phyloP scores from a whole-genome alignment of 169 alveolate genomes.

The Besnoitia besnoiti region DNA sequence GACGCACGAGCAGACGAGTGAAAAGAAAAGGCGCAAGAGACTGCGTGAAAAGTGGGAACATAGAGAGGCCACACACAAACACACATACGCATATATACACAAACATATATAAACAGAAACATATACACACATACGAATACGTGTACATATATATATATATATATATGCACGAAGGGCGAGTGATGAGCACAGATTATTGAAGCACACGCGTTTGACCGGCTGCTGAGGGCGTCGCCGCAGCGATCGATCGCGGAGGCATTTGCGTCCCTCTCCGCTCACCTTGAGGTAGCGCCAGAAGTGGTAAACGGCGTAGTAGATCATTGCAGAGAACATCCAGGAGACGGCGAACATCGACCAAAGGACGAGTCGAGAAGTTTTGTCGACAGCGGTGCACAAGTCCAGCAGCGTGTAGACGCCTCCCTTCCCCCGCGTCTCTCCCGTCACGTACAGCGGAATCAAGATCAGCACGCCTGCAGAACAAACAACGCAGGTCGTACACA shows the following conservation, averaged over 20 bases:
- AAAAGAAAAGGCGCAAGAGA: neutral
- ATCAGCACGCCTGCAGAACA: neutral
- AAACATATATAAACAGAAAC: too few species aligned
- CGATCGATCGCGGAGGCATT: too few species aligned
- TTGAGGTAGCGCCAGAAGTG: neutral
- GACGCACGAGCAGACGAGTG: neutral
- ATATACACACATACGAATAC: too few species aligned
- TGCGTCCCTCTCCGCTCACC: neutral
- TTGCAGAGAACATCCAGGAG: constrained; percentile 9
- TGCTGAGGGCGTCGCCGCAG: too few species aligned
- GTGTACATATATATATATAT: too few species aligned
- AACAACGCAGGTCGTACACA: neutral
- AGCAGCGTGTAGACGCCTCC: neutral
- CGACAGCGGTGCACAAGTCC: neutral
- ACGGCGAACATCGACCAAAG: neutral
- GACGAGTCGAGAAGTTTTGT: neutral
- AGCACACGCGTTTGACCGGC: too few species aligned
- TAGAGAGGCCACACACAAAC: too few species aligned
- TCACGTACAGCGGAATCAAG: neutral
- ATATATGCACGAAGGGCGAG: too few species aligned
- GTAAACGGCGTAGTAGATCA: constrained; percentile 15
- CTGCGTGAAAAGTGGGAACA: neutral
- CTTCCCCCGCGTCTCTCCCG: neutral
- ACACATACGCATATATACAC: too few species aligned
- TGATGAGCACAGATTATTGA: too few species aligned